A percentile compares a stretch with the other conserved stretches of the same genome.
These are phyloP conservation scores for Ceratorhiza oryzae-sativae DNA, from an alignment of 1,284 basidiomycete species.

Conservation along the genomic window DNA sequence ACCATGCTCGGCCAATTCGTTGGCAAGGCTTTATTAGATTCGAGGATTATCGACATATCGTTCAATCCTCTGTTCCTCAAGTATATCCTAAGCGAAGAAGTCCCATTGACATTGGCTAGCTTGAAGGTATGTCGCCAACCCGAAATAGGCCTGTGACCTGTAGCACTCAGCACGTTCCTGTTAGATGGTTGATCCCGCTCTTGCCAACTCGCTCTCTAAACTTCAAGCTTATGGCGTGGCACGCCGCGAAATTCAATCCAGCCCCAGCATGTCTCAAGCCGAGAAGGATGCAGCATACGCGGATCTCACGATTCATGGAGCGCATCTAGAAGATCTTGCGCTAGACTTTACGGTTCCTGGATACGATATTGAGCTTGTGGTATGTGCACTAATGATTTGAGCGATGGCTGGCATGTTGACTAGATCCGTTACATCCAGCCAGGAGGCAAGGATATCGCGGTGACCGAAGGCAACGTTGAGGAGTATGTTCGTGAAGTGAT, in stretches of 20 bases:
- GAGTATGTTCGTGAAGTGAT: conserved; percentile 86
- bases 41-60: conserved; percentile 94
- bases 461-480: conserved; percentile 85
- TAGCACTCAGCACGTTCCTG: neutral
- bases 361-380: conserved; percentile 88
- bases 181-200: conserved; percentile 79
- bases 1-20: conserved; percentile 94
- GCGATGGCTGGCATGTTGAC: neutral
- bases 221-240: conserved; percentile 63
- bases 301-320: conserved; percentile 59
- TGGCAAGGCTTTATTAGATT: conserved; percentile 97
- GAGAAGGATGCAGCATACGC: conserved; percentile 51
- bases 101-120: conserved; percentile 82
- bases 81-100: conserved; percentile 82
- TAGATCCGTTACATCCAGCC: conserved; percentile 55
- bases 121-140: conserved; percentile 65
- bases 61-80: conserved; percentile 94
- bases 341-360: conserved; percentile 98
- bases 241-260: conserved; percentile 54
- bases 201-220: conserved; percentile 86
- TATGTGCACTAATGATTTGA: conserved; percentile 51
- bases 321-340: conserved; percentile 79
- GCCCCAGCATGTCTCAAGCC: conserved; percentile 48
- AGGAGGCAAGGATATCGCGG: conserved; percentile 77
- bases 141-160: neutral